Evolutionary conservation across 495 filamentous ascomycete genomes (phyloP).

Genomic region (Mytilinidion resinicola): DNA sequence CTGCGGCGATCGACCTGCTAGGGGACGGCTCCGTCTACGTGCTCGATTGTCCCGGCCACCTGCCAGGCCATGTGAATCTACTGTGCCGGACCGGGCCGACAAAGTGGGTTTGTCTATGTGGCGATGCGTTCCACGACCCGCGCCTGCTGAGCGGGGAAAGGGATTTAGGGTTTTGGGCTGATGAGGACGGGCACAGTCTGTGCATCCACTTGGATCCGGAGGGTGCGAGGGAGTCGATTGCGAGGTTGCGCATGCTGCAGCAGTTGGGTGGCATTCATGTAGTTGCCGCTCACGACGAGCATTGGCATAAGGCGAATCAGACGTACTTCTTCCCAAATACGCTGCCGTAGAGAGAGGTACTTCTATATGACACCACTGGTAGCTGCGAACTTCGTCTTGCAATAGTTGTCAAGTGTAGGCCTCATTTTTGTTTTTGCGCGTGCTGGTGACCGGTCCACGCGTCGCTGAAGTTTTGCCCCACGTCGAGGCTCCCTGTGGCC

Average conservation of each 20-base stretch:
- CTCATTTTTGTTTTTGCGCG: no score
- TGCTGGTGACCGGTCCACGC: no score
- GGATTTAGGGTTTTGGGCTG: conserved; percentile 32
- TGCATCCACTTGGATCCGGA: conserved; percentile 35
- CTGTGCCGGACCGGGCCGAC: conserved; percentile 29
- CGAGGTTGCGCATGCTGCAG: conserved; percentile 25
- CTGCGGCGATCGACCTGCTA: conserved; percentile 30
- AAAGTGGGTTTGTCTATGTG: conserved; percentile 34
- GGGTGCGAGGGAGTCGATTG: conserved; percentile 26
- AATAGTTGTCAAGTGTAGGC: no score
- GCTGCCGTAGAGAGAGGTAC: no score
- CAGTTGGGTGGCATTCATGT: conserved; percentile 31
- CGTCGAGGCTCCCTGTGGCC: no score
- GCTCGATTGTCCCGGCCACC: conserved; percentile 34
- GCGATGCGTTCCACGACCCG: conserved; percentile 37
- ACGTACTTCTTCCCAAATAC: conserved; percentile 20
- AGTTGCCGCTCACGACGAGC: conserved; percentile 35
- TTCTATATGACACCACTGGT: no score
- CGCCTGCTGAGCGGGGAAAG: conserved; percentile 33
- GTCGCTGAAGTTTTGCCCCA: no score
- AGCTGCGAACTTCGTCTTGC: no score
- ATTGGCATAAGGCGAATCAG: conserved; percentile 33
- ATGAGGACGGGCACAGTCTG: conserved; percentile 23
- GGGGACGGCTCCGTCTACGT: conserved; percentile 34
- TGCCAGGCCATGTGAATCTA: conserved; percentile 34